Base-by-base conservation (phyloP, 352 stramenopile species). In the Phytophthora vignae region DNA sequence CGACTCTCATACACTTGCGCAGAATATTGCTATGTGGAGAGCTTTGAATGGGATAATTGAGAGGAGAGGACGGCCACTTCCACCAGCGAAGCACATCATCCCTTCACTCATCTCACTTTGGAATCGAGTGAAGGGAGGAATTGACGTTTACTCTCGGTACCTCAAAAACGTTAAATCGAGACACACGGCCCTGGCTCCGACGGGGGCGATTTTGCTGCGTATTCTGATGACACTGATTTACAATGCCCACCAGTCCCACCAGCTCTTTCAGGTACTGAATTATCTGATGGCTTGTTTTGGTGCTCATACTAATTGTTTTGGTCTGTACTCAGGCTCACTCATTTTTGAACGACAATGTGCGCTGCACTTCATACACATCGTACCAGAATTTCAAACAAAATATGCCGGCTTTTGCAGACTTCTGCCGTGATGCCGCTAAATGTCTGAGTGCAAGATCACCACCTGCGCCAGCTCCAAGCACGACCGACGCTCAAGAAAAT, bases 111-210 rank as follows among this genome's bases (percentile, higher is more conserved):
- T 62, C 19, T 33, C 56, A 7, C 11, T 53, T 15, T 62, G 56
- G 40, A 62, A 62, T 40, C 56, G 36, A 36, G 56, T 62, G 11
- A 62, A 62, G 36, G 36, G 56, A 12, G 56, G 56, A 21, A 62
- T 62, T 27, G 40, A 54, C 40, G 40, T 62, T 9, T 62, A 55
- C 17, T 62, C 56, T 19, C 9, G 56, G 38, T 62, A 55, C 38
- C 56, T 52, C 19, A 42, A 55, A 62, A 54, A 62, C 15, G 22
- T 55, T 22, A 62, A 62, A 40, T 62, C 56, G 21, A 19, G 27
- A 10, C 53, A 48, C 31, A 25, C 19, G 21, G 25, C 53, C 38
- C 19, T 59, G 53, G 15, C 53, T 44, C 53, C 53, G 12, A 59
- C 53, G 9, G 53, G 25, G 19, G 53, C 53, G 12, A 59, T 59